Evolutionary conservation across 108 stramenopile species (phyloP), one percentile per base, ranked within the genome.

Genomic region (Aurantiochytrium sp.): DNA sequence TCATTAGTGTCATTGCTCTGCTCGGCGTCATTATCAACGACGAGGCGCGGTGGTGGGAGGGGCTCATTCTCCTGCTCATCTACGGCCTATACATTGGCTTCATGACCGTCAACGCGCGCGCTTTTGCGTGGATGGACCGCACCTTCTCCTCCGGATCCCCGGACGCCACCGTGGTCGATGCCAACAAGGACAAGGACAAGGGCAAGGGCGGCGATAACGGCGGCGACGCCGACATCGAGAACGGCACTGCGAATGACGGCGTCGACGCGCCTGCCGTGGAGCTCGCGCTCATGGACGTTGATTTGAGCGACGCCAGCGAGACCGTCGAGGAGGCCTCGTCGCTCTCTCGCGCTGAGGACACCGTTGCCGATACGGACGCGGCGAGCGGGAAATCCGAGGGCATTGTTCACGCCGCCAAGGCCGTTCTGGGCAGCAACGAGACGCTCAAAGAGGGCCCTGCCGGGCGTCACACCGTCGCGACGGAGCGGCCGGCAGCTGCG

Each of bases 31-130:
- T 92, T 2, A 5, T 32, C 32, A 86, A 88, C 68, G 41, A 52
- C 1, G 32, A 52, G 21, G 86, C 89, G 27, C 8, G 8, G 5
- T 89, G 88, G 88, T 92, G 45, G 32, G 91, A 92, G 45, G 89
- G 89, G 1, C 48, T 81, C 12, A 21, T 90, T 24, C 85, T 87
- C 36, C 86, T 92, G 50, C 6, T 85, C 36, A 4, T 89, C n/a
- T 92, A 92, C 90, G 3, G 55, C 5, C 52, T 73, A 37, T 92
- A 92, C 86, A 65, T 89, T 37, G 53, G 53, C 4, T 48, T 92
- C n/a, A 92, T 92, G 91, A 12, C n/a, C 31, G 52, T 68, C 69
- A 92, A 92, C 81, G 85, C 34, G 68, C 30, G 39, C 15, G 19
- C 45, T 17, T 37, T 65, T 27, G 54, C 48, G 45, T 59, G 88